Evolutionary conservation across 805 yeast species (phyloP).

Genomic region (Wickerhamiella sergipiensis): DNA sequence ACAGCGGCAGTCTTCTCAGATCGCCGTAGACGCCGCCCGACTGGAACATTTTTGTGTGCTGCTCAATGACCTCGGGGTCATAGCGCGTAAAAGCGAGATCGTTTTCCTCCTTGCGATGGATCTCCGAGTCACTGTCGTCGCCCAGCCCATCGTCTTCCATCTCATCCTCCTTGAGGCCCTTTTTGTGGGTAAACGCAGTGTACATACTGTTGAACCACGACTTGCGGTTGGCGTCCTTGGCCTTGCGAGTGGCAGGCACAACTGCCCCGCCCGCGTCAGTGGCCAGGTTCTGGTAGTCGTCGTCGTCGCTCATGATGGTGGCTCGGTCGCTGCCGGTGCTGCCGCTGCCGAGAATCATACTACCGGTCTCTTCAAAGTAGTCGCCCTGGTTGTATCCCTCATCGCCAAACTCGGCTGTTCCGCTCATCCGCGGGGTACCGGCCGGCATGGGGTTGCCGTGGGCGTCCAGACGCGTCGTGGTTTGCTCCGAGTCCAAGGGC

Average conservation of each 20-base stretch:
- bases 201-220: neutral
- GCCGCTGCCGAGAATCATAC: conserved; percentile 1
- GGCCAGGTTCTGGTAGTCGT: conserved; percentile 14
- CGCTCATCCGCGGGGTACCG: neutral
- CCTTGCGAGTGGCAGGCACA: neutral
- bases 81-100: conserved; percentile 21
- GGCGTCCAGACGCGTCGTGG: neutral
- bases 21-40: conserved; percentile 16
- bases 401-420: neutral
- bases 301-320: conserved; percentile 20
- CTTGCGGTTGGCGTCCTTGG: neutral
- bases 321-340: conserved; percentile 19
- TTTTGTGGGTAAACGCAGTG: conserved; percentile 7
- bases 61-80: conserved; percentile 17
- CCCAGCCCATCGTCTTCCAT: conserved; percentile 11
- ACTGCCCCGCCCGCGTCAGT: neutral
- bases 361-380: neutral
- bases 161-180: conserved; percentile 7
- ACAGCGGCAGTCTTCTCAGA: conserved; percentile 2
- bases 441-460: neutral
- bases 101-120: conserved; percentile 2
- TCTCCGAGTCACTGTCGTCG: conserved; percentile 3
- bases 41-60: conserved; percentile 17
- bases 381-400: neutral
- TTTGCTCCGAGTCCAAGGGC: conserved; percentile 12